Evolutionary conservation across 495 filamentous ascomycete species (phyloP), one percentile per base, ranked within the genome.

Genomic region (Diplogelasinospora grovesii): DNA sequence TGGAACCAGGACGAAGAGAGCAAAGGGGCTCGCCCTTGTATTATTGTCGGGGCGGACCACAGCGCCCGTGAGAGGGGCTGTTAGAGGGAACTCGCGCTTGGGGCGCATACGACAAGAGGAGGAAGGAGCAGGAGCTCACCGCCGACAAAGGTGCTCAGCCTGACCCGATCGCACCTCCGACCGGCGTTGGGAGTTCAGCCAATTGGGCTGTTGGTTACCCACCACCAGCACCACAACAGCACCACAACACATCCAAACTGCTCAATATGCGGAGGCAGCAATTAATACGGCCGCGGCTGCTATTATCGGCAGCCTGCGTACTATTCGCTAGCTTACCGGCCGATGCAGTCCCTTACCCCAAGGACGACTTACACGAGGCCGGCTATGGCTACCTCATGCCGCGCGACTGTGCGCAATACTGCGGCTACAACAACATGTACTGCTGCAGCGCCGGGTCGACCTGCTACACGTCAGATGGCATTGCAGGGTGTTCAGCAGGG

Each of bases 381-480:
- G 68, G 63, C 45, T 70, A 57, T 36, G 56, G 57, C 37, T 70
- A 59, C 16, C 62, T 73, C 4, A 36, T 64, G 45, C 57, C 50
- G 1, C 59, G 67, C 47, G 63, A 66, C 26, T 89, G 86, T 59
- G 62, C 64, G 1, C 77, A 77, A 29, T 70, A 70, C 28, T 95
- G 87, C 57, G 87, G 87, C 31, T 79, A 65, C 43, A 62, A 75
- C 39, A 68, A 67, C 44, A 70, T 79, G 64, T 68, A 82, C 45
- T 92, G 86, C 70, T 93, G 88, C 57, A 48, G 53, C 9, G 51
- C 63, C 8, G 71, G 65, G 38, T 55, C 82, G 41, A 52, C 65
- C 14, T 93, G 87, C 70, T 70, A 60, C 51, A 87, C 82, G 25
- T 76, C 83, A 56, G 48, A 56, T 19, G 69, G 65, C 41, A 57